A percentile compares a stretch with the other conserved stretches of the same genome.
These are phyloP conservation scores for Penicillium lividum DNA, from an alignment of 495 filamentous ascomycete species.

Conservation along the genomic window DNA sequence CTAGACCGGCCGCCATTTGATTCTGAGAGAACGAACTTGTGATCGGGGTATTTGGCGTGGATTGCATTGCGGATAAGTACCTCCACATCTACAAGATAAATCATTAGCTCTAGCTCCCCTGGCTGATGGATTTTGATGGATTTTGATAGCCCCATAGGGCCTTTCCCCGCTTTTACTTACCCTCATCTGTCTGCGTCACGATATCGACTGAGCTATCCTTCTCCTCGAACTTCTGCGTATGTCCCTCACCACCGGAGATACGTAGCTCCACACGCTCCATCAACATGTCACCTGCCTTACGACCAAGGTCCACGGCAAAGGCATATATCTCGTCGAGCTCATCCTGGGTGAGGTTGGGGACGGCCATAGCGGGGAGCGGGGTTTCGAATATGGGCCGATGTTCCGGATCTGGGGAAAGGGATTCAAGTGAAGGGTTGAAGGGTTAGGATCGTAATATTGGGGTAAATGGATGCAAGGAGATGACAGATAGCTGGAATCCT, in stretches of 20 bases:
- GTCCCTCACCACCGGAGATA: conserved; percentile 27
- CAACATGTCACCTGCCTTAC: conserved; percentile 61
- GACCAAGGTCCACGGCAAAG: conserved; percentile 65
- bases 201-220: conserved; percentile 72
- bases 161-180: conserved; percentile 33
- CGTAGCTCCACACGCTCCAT: conserved; percentile 52
- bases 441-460: neutral
- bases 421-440: neutral
- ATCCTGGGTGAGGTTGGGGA: conserved; percentile 29
- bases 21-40: conserved; percentile 49
- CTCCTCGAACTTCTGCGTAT: conserved; percentile 35
- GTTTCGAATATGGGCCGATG: neutral
- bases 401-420: neutral
- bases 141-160: no score
- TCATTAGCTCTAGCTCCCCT: conserved; percentile 35
- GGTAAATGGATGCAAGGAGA: conserved; percentile 7
- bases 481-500: neutral
- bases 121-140: no score
- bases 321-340: conserved; percentile 62
- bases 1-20: neutral
- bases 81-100: conserved; percentile 57
- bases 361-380: conserved; percentile 19
- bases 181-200: conserved; percentile 70
- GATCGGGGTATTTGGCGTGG: conserved; percentile 55
- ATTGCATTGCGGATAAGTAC: conserved; percentile 61